Evolutionary conservation across 78 protist species (phyloP).

Genomic region (Planoprotostelium fungivorum): DNA sequence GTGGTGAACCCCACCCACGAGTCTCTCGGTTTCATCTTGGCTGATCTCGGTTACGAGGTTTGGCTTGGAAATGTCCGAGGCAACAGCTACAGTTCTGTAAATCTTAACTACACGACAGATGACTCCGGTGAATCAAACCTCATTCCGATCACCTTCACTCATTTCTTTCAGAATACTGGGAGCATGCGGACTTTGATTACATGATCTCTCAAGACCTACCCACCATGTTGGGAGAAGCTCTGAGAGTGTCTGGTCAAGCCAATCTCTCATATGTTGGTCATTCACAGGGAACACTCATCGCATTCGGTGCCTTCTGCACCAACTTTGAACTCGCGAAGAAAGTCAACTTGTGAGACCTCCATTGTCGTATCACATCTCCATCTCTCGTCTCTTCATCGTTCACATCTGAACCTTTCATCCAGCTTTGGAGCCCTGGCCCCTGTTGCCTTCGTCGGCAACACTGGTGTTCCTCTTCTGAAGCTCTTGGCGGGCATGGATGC

Average conservation of each 20-base stretch:
- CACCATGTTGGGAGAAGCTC: constrained; percentile 13
- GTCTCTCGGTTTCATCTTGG: constrained; percentile 47
- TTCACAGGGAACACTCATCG: constrained; percentile 56
- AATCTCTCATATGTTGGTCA: constrained; percentile 58
- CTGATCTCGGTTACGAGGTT: constrained; percentile 67
- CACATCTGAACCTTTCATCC: neutral
- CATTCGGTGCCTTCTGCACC: constrained; percentile 28
- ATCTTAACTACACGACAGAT: constrained; percentile 4
- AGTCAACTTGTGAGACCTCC: constrained; percentile 17
- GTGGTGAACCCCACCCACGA: constrained; percentile 30
- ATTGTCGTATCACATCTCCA: neutral
- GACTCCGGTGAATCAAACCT: neutral
- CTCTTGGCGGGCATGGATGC: constrained; percentile 35
- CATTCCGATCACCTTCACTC: neutral
- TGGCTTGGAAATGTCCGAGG: constrained; percentile 68
- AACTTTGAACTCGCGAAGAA: constrained; percentile 16
- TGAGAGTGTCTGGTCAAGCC: constrained; percentile 8
- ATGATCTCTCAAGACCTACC: constrained; percentile 40
- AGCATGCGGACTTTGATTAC: neutral
- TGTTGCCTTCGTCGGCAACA: constrained; percentile 38
- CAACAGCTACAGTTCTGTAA: constrained; percentile 22
- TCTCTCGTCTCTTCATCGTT: no score
- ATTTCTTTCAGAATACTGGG: neutral
- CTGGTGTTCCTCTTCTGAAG: constrained; percentile 10
- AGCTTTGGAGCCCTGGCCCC: constrained; percentile 59